phyloP scores from a whole-genome alignment of 441 rosid genomes.

The Adansonia rubrostipa region DNA sequence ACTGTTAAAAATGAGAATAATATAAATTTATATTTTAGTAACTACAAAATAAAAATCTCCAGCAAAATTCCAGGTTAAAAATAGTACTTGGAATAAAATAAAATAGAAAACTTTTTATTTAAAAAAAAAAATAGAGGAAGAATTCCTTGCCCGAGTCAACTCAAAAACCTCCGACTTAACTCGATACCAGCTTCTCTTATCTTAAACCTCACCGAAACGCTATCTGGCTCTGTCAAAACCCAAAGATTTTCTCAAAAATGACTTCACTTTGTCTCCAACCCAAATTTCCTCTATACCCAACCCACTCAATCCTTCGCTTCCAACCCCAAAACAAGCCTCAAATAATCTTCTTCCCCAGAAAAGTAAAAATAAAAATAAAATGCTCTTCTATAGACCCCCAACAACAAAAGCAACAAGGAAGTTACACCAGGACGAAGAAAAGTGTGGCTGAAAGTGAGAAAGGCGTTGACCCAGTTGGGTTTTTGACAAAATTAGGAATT shows the following conservation, averaged over 20 bases:
- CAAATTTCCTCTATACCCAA: slow-evolving; percentile 38
- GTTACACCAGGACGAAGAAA: slow-evolving; percentile 39
- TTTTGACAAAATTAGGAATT: slow-evolving; percentile 69
- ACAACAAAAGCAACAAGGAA: slow-evolving; percentile 24
- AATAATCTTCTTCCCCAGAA: slow-evolving; percentile 31
- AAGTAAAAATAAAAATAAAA: slow-evolving; percentile 32
- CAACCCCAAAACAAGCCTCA: slow-evolving; percentile 34
- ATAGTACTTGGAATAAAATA: too few species aligned
- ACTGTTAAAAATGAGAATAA: too few species aligned
- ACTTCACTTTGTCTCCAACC: slow-evolving; percentile 43
- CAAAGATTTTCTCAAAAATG: slow-evolving; percentile 32
- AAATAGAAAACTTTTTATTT: too few species aligned
- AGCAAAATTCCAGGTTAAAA: too few species aligned
- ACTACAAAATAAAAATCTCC: too few species aligned
- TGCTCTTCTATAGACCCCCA: slow-evolving; percentile 51
- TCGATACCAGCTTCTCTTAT: slow-evolving; percentile 20
- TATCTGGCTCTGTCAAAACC: not conserved
- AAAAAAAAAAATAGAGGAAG: not conserved
- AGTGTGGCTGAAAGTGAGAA: slow-evolving; percentile 43
- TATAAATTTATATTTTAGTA: too few species aligned
- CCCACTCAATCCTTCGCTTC: slow-evolving; percentile 30
- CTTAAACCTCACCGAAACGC: slow-evolving; percentile 28
- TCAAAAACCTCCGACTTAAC: slow-evolving; percentile 24
- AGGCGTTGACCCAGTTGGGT: slow-evolving; percentile 70
- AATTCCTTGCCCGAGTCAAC: not conserved